Base-by-base conservation (phyloP, 768 basidiomycete genomes). In the Chiua virens region DNA sequence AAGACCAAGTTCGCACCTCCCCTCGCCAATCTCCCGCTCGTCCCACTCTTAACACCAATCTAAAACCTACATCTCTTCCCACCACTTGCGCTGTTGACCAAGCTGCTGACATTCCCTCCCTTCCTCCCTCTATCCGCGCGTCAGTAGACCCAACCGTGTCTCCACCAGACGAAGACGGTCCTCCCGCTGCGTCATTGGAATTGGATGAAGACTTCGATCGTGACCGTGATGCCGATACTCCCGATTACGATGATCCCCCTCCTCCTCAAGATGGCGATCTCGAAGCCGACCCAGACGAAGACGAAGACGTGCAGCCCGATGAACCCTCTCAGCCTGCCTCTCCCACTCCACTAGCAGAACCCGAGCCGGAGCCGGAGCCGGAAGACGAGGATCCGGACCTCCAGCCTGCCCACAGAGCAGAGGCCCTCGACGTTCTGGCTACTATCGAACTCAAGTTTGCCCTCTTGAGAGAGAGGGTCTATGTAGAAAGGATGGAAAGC, bases 361-460 rank as follows among this genome's bases (percentile, higher is more conserved):
- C 57, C 0, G 66, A 69, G 22, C 64, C 53, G 3, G 65, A 67
- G 15, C 62, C 53, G 1, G 64, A 66, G 28, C 58, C 44, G 27
- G 68, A 68, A 14, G 68, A 73, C 34, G 79, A 82, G 41, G 86
- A 87, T 48, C 74, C 78, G 11, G 92, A 93, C 53, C 70, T 90
- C 47, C 88, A 90, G 53, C 87, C 87, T 40, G 87, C 86, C 1
- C 88, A 91, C 65, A 79, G 91, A 20, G 86, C 85, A 4, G 93
- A 96, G 61, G 93, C 93, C 0, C 78, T 98, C 50, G 92, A 94
- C 52, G 86, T 87, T 0, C 74, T 98, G 8, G 87, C 95, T 4
- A 79, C 77, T 40, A 95, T 99, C 59, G 96, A 99, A 64, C 82
- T 98, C 70, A 92, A 90, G 62, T 97, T 94, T 68, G 94, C 95